Evolutionary conservation across 441 rosid genomes (phyloP).

Genomic region (Populus hybrid): DNA sequence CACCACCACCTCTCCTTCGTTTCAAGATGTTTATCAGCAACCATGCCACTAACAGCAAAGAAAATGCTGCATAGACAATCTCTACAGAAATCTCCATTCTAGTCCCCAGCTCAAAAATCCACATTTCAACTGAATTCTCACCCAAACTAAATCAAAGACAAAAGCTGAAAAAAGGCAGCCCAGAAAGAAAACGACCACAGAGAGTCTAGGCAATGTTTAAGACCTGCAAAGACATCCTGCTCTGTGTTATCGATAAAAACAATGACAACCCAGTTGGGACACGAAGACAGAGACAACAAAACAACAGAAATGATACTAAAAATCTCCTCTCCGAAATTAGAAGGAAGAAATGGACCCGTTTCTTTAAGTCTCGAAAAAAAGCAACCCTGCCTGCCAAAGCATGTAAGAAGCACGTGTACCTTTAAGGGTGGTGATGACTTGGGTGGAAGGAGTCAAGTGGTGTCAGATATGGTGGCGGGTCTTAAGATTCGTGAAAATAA

Average conservation of each 20-base stretch:
- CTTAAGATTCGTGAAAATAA: too few relatives aligned
- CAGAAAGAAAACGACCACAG: not conserved
- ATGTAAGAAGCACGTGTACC: not conserved
- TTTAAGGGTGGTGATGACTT: not conserved
- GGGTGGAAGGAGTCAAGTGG: not conserved
- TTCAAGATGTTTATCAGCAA: slow-evolving; percentile 24
- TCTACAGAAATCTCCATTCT: slow-evolving; percentile 22
- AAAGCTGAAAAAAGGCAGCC: not conserved
- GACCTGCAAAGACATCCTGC: slow-evolving; percentile 3
- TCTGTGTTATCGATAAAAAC: not conserved
- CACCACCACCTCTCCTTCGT: slow-evolving; percentile 18
- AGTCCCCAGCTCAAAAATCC: slow-evolving; percentile 3
- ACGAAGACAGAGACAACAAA: not conserved
- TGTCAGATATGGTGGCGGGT: not conserved
- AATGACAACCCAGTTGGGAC: slow-evolving; percentile 9
- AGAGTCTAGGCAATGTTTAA: not conserved
- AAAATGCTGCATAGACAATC: slow-evolving; percentile 34
- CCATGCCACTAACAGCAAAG: slow-evolving; percentile 30
- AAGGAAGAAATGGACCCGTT: not conserved
- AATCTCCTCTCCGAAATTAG: not conserved
- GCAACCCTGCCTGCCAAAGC: not conserved
- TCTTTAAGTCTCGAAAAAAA: not conserved
- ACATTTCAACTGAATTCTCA: slow-evolving; percentile 4
- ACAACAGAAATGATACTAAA: not conserved
- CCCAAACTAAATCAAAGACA: not conserved